phyloP scores from a whole-genome alignment of 2,329 filamentous ascomycete species.

The Aspergillus jensenii region DNA sequence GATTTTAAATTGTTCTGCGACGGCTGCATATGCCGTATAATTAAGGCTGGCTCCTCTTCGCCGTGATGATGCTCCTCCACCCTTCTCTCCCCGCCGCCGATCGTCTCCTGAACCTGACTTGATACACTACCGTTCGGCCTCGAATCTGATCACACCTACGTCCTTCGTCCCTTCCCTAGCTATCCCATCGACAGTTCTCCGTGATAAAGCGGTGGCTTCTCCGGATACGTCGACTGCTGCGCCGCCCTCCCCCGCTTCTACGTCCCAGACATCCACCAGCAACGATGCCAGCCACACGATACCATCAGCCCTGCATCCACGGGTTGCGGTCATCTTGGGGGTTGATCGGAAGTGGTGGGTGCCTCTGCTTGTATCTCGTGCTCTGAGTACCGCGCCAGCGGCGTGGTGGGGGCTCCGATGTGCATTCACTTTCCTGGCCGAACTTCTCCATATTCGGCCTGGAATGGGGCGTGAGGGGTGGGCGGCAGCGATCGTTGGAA shows the following conservation, averaged over 20 bases:
- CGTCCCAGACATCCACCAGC: constrained; percentile 27
- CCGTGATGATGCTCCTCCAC: constrained; percentile 39
- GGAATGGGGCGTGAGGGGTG: constrained; percentile 44
- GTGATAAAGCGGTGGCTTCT: constrained; percentile 32
- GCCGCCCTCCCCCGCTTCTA: constrained; percentile 32
- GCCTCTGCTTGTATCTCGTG: constrained; percentile 70
- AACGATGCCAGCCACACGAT: constrained; percentile 30
- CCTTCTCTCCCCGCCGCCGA: constrained; percentile 30
- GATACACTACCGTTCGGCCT: constrained; percentile 19
- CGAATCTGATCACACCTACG: constrained; percentile 9
- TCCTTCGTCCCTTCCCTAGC: constrained; percentile 12
- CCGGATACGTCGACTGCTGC: constrained; percentile 25
- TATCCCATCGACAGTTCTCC: constrained; percentile 17
- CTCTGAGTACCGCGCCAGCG: constrained; percentile 68
- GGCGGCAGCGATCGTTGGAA: constrained; percentile 39
- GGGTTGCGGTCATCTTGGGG: constrained; percentile 74
- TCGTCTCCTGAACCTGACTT: constrained; percentile 26
- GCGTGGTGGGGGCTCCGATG: constrained; percentile 71
- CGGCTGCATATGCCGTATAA: constrained; percentile 39
- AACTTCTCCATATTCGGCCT: constrained; percentile 55
- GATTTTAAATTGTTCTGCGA: constrained; percentile 19
- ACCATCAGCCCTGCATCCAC: constrained; percentile 62
- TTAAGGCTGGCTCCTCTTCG: constrained; percentile 42
- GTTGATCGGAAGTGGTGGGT: constrained; percentile 72
- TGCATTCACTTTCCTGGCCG: constrained; percentile 65